Percentiles rank a stretch among this genome's conserved stretches.
phyloP scores from a whole-genome alignment of 2,329 filamentous ascomycete genomes.

The Pezizomycotina sp. region DNA sequence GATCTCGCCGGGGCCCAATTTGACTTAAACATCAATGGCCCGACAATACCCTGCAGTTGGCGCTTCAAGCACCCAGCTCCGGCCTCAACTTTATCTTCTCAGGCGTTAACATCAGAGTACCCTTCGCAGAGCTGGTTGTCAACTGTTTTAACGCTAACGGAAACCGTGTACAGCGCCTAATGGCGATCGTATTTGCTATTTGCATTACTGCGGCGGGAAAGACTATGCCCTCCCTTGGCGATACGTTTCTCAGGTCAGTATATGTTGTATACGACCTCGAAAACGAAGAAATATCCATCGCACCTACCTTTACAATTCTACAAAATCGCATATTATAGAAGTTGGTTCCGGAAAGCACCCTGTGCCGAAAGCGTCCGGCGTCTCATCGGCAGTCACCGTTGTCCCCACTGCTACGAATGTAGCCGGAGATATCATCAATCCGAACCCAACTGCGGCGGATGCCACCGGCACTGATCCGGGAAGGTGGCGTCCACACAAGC shows the following conservation, averaged over 20 bases:
- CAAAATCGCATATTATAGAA: slow-evolving; percentile 37
- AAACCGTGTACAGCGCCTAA: slow-evolving; percentile 37
- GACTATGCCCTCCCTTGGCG: slow-evolving; percentile 46
- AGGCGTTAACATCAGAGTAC: slow-evolving; percentile 38
- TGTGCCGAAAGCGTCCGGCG: slow-evolving; percentile 40
- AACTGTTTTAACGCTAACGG: slow-evolving; percentile 35
- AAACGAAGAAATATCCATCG: slow-evolving; percentile 55
- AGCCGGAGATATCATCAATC: slow-evolving; percentile 1
- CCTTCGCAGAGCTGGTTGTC: slow-evolving; percentile 44
- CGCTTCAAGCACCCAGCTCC: slow-evolving; percentile 30
- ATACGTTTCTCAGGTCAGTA: slow-evolving; percentile 57
- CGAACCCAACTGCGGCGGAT: slow-evolving; percentile 3
- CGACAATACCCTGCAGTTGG: slow-evolving; percentile 46
- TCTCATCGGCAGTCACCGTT: slow-evolving; percentile 33
- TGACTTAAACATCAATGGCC: slow-evolving; percentile 36
- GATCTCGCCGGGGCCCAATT: slow-evolving; percentile 34
- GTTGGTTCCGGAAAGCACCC: slow-evolving; percentile 36
- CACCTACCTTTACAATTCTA: slow-evolving; percentile 47
- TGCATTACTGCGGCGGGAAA: slow-evolving; percentile 44
- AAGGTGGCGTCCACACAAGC: slow-evolving; percentile 1
- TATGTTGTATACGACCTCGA: slow-evolving; percentile 61
- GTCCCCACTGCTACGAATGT: slow-evolving; percentile 15
- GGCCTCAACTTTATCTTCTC: slow-evolving; percentile 43
- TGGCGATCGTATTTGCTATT: slow-evolving; percentile 44
- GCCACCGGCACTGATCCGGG: slow-evolving; percentile 6